Evolutionary conservation across 768 basidiomycete genomes (phyloP), one percentile per base, ranked within the genome.

Genomic region (Paxillus involutus): DNA sequence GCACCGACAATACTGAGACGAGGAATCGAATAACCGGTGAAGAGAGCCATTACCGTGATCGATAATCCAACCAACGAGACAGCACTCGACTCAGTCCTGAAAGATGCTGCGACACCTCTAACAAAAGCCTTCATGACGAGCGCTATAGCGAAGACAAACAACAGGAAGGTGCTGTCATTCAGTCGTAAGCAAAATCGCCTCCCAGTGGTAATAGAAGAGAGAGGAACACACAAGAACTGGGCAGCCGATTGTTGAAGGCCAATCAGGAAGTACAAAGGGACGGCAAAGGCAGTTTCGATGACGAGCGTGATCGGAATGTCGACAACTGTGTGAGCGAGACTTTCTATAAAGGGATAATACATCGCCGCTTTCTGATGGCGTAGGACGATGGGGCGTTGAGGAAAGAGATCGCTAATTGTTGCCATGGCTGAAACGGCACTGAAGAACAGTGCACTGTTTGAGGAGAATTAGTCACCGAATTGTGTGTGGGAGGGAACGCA

Each of bases 121-220:
- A 90, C 93, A 77, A 83, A 91, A 0, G 81, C 79, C 63, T 85
- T 87, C 83, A 92, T 87, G 7, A 82, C 73, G 32, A 89, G 48
- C 24, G 83, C 77, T 60, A 83, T 76, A 3, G 74, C 67, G 49
- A 82, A 75, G 6, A 80, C 53, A 59, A 83, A 77, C 30, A 89
- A 66, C 64, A 80, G 75, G 64, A 77, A 83, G 6, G 77, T 80
- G 68, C 86, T 86, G 21, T 64, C 73, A 74, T 68, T 77, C 58
- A 11, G 63, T 65, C 1, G 77, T 68, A 40, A 78, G 72, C 19
- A 64, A 68, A 71, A 69, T 30, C 61, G 53, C 49, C 69, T 66
- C 8, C 61, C 53, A 29, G 24, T 42, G 33, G 24, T 24, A 24
- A 24, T 5, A 24, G 24, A 5, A 47, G 40, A 12, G 17, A 29